These are phyloP conservation scores for Tulasnella sp. DNA, from an alignment of 768 basidiomycete genomes.

Conservation along the genomic window DNA sequence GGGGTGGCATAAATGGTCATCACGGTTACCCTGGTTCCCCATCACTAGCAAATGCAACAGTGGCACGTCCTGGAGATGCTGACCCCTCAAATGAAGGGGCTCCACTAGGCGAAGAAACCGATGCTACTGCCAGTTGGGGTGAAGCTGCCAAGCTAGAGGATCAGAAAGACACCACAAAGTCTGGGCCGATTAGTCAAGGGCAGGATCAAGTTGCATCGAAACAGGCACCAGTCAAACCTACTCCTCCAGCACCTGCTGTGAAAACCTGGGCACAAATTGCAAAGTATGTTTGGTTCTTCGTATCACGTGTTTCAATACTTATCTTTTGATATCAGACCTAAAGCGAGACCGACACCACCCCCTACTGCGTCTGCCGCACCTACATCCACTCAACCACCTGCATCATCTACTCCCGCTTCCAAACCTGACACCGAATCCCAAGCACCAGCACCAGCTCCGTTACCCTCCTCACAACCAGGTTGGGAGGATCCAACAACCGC, in stretches of 20 bases:
- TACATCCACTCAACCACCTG: slow-evolving; percentile 24
- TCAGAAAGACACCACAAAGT: not conserved
- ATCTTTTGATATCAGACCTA: not conserved
- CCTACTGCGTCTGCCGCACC: slow-evolving; percentile 24
- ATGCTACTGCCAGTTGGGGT: not conserved
- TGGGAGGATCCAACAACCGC: slow-evolving; percentile 68
- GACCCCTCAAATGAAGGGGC: no score
- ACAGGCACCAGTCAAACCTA: slow-evolving; percentile 1
- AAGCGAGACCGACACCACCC: slow-evolving; percentile 18
- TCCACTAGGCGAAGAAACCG: not conserved
- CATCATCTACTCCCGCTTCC: slow-evolving; percentile 18
- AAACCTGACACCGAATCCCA: slow-evolving; percentile 18
- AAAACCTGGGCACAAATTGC: slow-evolving; percentile 14
- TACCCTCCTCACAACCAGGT: slow-evolving; percentile 23
- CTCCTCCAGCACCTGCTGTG: not conserved
- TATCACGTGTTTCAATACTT: not conserved
- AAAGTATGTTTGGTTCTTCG: slow-evolving; percentile 3
- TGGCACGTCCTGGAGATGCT: no score
- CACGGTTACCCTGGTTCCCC: slow-evolving; percentile 14
- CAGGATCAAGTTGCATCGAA: no score
- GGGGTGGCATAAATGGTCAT: slow-evolving; percentile 27
- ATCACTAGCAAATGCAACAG: not conserved
- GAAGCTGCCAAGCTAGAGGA: not conserved
- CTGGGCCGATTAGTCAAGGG: no score
- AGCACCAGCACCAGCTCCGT: slow-evolving; percentile 6